Evolutionary conservation across 2,329 filamentous ascomycete species (phyloP).

Genomic region (Pseudonectria buxi): DNA sequence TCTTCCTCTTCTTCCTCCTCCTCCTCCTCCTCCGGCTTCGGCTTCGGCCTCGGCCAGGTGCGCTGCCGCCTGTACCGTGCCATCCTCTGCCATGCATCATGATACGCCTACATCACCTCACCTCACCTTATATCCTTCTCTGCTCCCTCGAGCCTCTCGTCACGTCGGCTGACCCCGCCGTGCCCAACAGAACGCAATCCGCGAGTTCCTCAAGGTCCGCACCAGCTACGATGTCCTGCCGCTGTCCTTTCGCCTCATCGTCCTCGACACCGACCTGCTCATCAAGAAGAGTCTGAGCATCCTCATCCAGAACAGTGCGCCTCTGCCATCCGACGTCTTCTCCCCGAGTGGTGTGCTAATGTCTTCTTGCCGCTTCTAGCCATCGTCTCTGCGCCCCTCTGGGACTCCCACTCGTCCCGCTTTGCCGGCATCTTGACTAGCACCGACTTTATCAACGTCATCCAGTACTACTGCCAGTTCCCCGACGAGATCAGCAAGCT

Average conservation of each 20-base stretch:
- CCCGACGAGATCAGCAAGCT: slow-evolving; percentile 84
- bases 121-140: neutral
- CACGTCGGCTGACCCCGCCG: slow-evolving; percentile 2
- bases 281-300: slow-evolving; percentile 98
- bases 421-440: slow-evolving; percentile 93
- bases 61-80: neutral
- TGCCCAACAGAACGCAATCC: slow-evolving; percentile 66
- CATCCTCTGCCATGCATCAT: neutral
- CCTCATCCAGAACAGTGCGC: slow-evolving; percentile 83
- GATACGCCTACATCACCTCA: too few relatives aligned
- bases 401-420: slow-evolving; percentile 88
- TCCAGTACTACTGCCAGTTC: slow-evolving; percentile 98
- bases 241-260: slow-evolving; percentile 89
- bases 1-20: slow-evolving; percentile 7
- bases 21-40: slow-evolving; percentile 2
- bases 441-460: slow-evolving; percentile 97
- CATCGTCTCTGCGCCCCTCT: slow-evolving; percentile 94
- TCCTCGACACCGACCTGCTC: slow-evolving; percentile 88
- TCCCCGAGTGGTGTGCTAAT: neutral
- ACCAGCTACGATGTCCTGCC: slow-evolving; percentile 98
- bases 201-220: slow-evolving; percentile 91
- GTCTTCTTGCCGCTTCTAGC: slow-evolving; percentile 44
- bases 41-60: neutral
- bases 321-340: neutral
- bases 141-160: neutral